Base-by-base conservation (phyloP, 805 yeast species). In the Naumovozyma castellii region DNA sequence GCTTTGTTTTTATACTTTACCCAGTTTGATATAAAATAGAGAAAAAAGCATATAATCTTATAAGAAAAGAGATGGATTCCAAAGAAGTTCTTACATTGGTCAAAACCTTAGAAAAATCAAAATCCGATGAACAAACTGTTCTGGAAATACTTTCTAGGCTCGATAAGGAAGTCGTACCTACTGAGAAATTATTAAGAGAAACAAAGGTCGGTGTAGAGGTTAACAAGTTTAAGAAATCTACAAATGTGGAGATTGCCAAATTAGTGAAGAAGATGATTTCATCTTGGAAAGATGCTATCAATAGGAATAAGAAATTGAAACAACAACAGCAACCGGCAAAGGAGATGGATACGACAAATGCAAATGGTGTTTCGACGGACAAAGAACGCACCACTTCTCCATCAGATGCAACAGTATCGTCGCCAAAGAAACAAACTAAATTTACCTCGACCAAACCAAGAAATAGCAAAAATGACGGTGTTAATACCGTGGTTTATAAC, bases 161-260 rank as follows among this genome's bases (percentile, higher is more conserved):
- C 44, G 78, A 81, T 49, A 75, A 71, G 41, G 84, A 84, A 10
- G 50, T 61, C 28, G 84, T 86, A 38, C 96, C 97, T 8, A 79
- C 94, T 1, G 97, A 90, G 56, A 75, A 78, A 57, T 68, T 90
- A 28, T 69, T 90, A 38, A 74, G 97, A 53, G 76, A 90, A 54
- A 92, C 98, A 6, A 87, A 86, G 61, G 90, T 92, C n/a, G 98
- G 98, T 47, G 90, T 92, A 14, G 90, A 88, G 6, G 97, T 92
- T 32, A 92, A 92, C 66, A 87, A 85, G 62, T 76, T 83, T 53
- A 76, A 95, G 47, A 65, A 84, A 6, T 76, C 78, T 35, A 55
- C 64, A 22, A 84, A 83, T 60, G 45, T 72, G 17, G 94, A 87
- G 49, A 61, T 92, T 35, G 68, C 80, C 10, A 63, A 71, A 2